Evolutionary conservation across 2,329 filamentous ascomycete genomes (phyloP), one percentile per base, ranked within the genome.

Genomic region (Colletotrichum coccodes): DNA sequence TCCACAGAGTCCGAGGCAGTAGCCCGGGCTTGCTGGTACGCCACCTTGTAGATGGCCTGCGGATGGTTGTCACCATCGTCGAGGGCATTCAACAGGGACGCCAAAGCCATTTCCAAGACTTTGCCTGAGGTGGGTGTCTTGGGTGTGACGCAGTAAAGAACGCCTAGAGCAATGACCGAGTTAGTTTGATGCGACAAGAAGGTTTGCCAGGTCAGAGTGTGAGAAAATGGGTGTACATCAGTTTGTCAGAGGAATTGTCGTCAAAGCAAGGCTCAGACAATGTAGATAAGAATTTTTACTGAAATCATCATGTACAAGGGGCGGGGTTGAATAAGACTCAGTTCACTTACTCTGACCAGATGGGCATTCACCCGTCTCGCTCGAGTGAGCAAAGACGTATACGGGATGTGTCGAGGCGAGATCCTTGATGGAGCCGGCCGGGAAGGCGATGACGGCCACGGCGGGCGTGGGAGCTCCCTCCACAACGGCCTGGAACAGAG

Each of bases 231-330:
- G 72, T 77, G 81, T 83, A 84, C 83, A 89, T 97, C 94, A 97
- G 94, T 84, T 91, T 94, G n/a, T 91, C 95, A 91, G 94, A 90
- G 88, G 86, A 86, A 79, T 86, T 87, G 87, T 96, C 94, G 90
- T 97, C 95, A 97, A 92, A 76, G 84, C 83, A 87, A 81, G 44
- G 83, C 92, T 97, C 95, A 95, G 95, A 93, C 94, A 98, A 98
- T 98, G 95, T 98, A 98, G 95, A 98, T 98, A 98, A 98, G 95
- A 95, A 94, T 96, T 97, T 86, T 82, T 81, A 83, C 68, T 88
- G 82, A 82, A 81, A 86, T 97, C 95, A 98, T 98, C 95, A 94
- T 92, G 66, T 86, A 87, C 82, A 86, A 56, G 42, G 64, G 70
- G 58, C 44, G 64, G 70, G 44, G 46, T 69, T 71, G 46, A 44